Evolutionary conservation across 148 eudicot genomes (phyloP), one percentile per base, ranked within the genome.

Genomic region (Nyssa sinensis): DNA sequence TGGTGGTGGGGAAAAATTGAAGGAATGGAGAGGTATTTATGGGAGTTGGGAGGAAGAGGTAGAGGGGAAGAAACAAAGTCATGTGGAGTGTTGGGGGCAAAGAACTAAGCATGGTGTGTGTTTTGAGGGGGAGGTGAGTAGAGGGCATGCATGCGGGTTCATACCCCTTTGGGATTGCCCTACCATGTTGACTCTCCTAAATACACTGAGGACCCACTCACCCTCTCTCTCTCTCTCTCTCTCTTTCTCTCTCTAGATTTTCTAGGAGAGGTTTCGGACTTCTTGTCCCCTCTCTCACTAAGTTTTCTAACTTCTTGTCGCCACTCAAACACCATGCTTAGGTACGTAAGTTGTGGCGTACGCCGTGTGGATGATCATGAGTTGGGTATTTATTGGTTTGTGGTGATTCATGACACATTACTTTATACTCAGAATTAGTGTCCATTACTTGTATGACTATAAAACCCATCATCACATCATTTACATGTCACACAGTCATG

Each of bases 71-170:
- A 49, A 74, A 66, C 63, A 49, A 68, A 47, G 57, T 1, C 71
- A 65, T 64, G 70, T 74, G 77, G 19, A 0, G 31, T 47, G 32
- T 69, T 73, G 32, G 76, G 58, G 69, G 13, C 8, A 33, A 24
- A 5, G 41, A 31, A 59, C 57, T 53, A 64, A 51, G 59, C 25
- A 30, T 29, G 24, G 62, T 7, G n/a, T 7, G n/a, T 68, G 19
- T 24, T 7, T 41, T 68, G 28, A 44, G 60, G 71, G 7, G 13
- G 21, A 28, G 53, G 31, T 37, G 41, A 37, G 4, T 4, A 3
- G 8, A 39, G 44, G 8, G 44, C 44, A 39, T n/a, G 66, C 7
- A 25, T 12, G 8, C 60, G 27, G 7, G 70, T 32, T 33, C 23
- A 74, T 62, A 28, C 67, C 41, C 33, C 41, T 28, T 47, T 30